A percentile compares a stretch with the other conserved stretches of the same genome.
Conservation (phyloP, 192 early-diverging fungal genomes). For the Coemansia sp. region DNA sequence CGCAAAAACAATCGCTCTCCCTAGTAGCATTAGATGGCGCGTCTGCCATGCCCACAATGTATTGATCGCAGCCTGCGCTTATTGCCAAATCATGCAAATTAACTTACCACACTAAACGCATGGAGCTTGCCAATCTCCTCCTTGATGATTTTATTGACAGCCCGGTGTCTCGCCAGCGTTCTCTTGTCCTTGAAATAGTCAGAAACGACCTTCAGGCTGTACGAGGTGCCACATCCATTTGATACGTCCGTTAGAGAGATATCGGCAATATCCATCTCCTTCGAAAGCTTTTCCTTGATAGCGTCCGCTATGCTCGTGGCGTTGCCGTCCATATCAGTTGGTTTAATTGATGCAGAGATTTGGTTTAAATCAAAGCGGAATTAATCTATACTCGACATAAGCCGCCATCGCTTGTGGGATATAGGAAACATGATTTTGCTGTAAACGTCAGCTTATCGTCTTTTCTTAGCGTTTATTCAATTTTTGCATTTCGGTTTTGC, state of each 20-base stretch:
- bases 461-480: background rate
- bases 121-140: constrained; percentile 87
- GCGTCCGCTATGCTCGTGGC: background rate
- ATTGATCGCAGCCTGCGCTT: too few species aligned
- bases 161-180: constrained; percentile 79
- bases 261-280: constrained; percentile 1
- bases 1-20: too few species aligned
- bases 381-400: too few species aligned
- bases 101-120: constrained; percentile 44
- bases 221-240: constrained; percentile 92
- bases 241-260: constrained; percentile 19
- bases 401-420: too few species aligned
- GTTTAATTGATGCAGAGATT: background rate
- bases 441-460: too few species aligned
- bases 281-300: constrained; percentile 12
- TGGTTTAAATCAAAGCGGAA: too few species aligned
- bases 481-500: background rate
- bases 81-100: background rate
- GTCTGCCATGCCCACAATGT: too few species aligned
- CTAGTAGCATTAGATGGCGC: too few species aligned
- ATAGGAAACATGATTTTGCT: too few species aligned
- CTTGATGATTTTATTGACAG: constrained; percentile 76
- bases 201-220: constrained; percentile 74
- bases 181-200: constrained; percentile 63
- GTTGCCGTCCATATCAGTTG: too few species aligned